A percentile compares a stretch with the other conserved stretches of the same genome.
phyloP scores from a whole-genome alignment of 2,329 filamentous ascomycete species.

The Xylaria polymorpha region DNA sequence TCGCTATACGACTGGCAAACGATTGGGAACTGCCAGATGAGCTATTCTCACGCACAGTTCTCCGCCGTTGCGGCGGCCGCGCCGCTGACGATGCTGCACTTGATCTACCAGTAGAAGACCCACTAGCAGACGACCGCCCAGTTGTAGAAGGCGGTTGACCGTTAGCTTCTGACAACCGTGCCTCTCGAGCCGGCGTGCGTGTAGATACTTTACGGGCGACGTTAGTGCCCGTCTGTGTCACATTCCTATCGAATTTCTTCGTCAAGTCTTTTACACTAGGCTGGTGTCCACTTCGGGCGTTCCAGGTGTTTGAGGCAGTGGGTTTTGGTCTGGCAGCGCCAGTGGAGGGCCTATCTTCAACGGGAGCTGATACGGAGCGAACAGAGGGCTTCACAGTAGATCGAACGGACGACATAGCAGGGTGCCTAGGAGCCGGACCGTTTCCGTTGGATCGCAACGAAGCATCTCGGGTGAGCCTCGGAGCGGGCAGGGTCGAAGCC shows the following conservation, averaged over 20 bases:
- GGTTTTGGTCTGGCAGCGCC: conserved; percentile 48
- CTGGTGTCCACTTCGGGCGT: conserved; percentile 55
- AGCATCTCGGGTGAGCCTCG: conserved; percentile 57
- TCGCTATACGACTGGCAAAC: conserved; percentile 69
- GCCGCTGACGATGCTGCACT: conserved; percentile 46
- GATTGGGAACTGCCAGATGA: conserved; percentile 66
- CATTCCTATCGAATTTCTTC: conserved; percentile 79
- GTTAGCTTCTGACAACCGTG: conserved; percentile 44
- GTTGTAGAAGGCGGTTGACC: conserved; percentile 56
- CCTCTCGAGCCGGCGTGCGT: conserved; percentile 28
- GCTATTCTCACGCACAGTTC: conserved; percentile 62
- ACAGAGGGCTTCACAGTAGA: conserved; percentile 56
- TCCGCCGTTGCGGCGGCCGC: conserved; percentile 58
- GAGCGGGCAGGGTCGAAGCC: conserved; percentile 54
- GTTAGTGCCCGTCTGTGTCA: conserved; percentile 44
- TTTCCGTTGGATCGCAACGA: conserved; percentile 63
- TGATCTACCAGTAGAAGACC: conserved; percentile 44
- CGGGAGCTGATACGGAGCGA: conserved; percentile 68
- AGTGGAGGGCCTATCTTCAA: conserved; percentile 57
- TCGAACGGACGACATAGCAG: conserved; percentile 55
- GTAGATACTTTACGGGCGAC: conserved; percentile 51
- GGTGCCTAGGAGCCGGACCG: conserved; percentile 61
- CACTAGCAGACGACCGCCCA: conserved; percentile 54
- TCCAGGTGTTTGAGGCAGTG: conserved; percentile 45
- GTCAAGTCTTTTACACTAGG: conserved; percentile 85